phyloP scores from a whole-genome alignment of 2,329 filamentous ascomycete genomes.

The Fusarium nelsonii region DNA sequence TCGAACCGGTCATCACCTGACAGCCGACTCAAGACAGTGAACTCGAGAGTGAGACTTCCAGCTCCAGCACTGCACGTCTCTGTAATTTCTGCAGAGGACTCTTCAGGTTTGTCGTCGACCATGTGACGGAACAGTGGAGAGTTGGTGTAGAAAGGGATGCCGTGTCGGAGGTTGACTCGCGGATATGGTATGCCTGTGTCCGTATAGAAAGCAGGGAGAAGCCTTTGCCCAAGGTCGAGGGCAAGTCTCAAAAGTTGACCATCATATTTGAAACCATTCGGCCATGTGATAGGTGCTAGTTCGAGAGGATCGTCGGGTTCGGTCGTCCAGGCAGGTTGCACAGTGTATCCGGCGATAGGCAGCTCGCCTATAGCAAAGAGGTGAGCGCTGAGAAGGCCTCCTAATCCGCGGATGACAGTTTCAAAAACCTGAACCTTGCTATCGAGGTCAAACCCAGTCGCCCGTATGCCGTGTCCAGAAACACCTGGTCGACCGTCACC shows the following conservation, averaged over 20 bases:
- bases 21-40: slow-evolving; percentile 88
- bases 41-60: slow-evolving; percentile 94
- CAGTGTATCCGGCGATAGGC: slow-evolving; percentile 83
- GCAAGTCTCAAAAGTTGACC: slow-evolving; percentile 92
- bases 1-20: slow-evolving; percentile 92
- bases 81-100: slow-evolving; percentile 76
- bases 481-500: slow-evolving; percentile 82
- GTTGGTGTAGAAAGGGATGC: slow-evolving; percentile 92
- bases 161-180: slow-evolving; percentile 88
- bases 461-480: slow-evolving; percentile 76
- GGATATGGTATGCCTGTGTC: slow-evolving; percentile 94
- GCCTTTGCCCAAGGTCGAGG: slow-evolving; percentile 82
- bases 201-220: slow-evolving; percentile 93
- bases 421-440: slow-evolving; percentile 99
- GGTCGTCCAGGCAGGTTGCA: slow-evolving; percentile 53
- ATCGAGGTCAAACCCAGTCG: slow-evolving; percentile 90
- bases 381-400: slow-evolving; percentile 91
- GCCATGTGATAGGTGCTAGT: slow-evolving; percentile 73
- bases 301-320: slow-evolving; percentile 59
- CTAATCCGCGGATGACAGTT: slow-evolving; percentile 93
- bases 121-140: slow-evolving; percentile 78
- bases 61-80: slow-evolving; percentile 97
- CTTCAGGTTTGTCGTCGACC: slow-evolving; percentile 49
- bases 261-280: slow-evolving; percentile 83
- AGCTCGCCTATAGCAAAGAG: slow-evolving; percentile 92